phyloP scores from a whole-genome alignment of 2,329 filamentous ascomycete species.

The Aspergillus hiratsukae region DNA sequence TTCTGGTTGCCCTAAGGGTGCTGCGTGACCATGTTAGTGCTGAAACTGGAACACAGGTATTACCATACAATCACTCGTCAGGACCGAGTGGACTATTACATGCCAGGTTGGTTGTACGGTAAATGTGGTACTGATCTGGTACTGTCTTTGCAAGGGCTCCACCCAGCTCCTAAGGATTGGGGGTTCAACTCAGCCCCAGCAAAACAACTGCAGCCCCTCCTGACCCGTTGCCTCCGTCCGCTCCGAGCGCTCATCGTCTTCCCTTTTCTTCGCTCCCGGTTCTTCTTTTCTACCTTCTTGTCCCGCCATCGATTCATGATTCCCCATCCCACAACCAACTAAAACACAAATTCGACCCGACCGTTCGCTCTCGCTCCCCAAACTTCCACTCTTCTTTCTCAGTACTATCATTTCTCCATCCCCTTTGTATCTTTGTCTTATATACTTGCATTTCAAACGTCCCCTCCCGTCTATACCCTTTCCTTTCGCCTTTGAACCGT shows the following conservation, averaged over 20 bases:
- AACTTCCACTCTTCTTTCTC: constrained; percentile 8
- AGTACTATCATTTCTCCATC: constrained; percentile 16
- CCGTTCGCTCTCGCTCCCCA: constrained; percentile 11
- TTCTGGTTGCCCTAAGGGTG: constrained; percentile 13
- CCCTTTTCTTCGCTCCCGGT: constrained; percentile 17
- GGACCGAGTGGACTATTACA: background rate
- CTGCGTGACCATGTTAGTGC: constrained; percentile 20
- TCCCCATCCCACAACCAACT: constrained; percentile 21
- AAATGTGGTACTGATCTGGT: constrained; percentile 4
- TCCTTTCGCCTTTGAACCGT: constrained; percentile 16
- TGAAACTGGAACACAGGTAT: constrained; percentile 6
- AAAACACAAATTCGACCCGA: constrained; percentile 15
- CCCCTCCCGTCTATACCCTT: constrained; percentile 19
- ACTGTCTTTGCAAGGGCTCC: constrained; percentile 13
- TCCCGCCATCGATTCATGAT: constrained; percentile 22
- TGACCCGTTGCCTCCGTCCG: constrained; percentile 22
- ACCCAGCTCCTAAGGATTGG: constrained; percentile 9
- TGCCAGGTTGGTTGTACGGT: background rate
- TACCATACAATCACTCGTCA: background rate
- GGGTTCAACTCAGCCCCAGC: constrained; percentile 24
- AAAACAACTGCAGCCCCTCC: constrained; percentile 24
- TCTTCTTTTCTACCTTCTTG: constrained; percentile 22
- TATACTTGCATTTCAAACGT: constrained; percentile 17
- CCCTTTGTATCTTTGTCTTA: constrained; percentile 14
- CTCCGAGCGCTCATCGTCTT: constrained; percentile 13